These are phyloP conservation scores for Teratosphaeria zuluensis DNA, from an alignment of 2,329 filamentous ascomycete species.

Conservation along the genomic window DNA sequence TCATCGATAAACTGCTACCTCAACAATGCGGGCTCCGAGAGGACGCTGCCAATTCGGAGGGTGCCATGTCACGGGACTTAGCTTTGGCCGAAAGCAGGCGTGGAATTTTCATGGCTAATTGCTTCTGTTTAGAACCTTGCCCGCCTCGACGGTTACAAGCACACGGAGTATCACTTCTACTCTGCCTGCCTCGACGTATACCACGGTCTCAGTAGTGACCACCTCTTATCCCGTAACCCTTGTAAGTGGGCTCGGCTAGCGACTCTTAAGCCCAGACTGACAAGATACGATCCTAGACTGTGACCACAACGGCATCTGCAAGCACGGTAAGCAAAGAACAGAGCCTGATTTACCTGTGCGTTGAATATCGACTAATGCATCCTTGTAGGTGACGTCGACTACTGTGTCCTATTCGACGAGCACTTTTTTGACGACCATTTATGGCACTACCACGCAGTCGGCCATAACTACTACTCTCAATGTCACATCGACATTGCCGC, in stretches of 20 bases:
- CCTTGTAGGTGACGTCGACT: not conserved
- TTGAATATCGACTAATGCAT: no score
- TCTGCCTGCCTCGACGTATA: not conserved
- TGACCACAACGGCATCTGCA: not conserved
- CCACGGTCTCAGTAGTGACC: not conserved
- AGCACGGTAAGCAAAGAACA: not conserved
- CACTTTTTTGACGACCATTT: not conserved
- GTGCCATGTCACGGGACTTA: no score
- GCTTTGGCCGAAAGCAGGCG: no score
- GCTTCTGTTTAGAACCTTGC: not conserved
- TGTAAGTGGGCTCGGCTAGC: not conserved
- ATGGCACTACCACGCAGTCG: not conserved
- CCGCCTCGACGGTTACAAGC: not conserved
- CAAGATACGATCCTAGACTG: not conserved
- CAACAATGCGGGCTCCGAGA: no score
- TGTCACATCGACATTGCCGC: not conserved
- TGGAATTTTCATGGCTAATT: not conserved
- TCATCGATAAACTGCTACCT: no score
- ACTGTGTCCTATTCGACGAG: not conserved
- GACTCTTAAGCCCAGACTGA: not conserved
- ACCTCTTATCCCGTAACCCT: not conserved
- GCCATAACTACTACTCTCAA: not conserved
- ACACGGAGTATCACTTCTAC: not conserved
- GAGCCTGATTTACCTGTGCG: not conserved
- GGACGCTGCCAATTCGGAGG: no score